These are phyloP conservation scores for Phaseolus coccineus DNA, from an alignment of 331 rosid genomes.

Conservation along the genomic window DNA sequence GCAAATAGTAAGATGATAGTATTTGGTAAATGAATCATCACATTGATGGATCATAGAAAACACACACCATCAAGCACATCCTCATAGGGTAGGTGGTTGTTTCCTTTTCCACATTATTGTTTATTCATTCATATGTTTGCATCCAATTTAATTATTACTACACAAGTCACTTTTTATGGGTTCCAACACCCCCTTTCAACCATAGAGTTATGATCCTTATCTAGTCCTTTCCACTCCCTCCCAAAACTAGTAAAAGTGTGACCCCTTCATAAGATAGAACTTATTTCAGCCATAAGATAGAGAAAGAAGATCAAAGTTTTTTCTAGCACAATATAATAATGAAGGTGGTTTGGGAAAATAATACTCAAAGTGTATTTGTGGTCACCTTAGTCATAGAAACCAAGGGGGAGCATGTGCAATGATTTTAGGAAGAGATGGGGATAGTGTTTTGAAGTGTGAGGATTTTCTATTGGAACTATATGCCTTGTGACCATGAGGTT, in stretches of 20 bases:
- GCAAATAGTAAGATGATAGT: slow-evolving; percentile 1
- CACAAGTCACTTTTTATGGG: slow-evolving; percentile 24
- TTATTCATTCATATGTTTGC: slow-evolving; percentile 22
- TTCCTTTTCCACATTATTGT: slow-evolving; percentile 32
- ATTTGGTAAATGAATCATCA: slow-evolving; percentile 15
- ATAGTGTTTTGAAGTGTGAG: slow-evolving; percentile 6
- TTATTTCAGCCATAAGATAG: slow-evolving; percentile 27
- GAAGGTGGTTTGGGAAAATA: slow-evolving; percentile 31
- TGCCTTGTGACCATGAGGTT: neutral
- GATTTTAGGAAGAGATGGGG: slow-evolving; percentile 3
- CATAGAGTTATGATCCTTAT: slow-evolving; percentile 35
- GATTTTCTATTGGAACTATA: neutral
- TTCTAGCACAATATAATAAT: neutral
- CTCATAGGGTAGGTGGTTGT: slow-evolving; percentile 15
- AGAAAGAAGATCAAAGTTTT: slow-evolving; percentile 8
- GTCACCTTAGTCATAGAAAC: slow-evolving; percentile 25
- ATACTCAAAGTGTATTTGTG: slow-evolving; percentile 2
- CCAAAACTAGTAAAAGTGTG: slow-evolving; percentile 10
- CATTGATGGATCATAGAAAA: slow-evolving; percentile 31
- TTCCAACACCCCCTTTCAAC: slow-evolving; percentile 31
- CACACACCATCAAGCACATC: slow-evolving; percentile 15
- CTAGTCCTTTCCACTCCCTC: slow-evolving; percentile 25
- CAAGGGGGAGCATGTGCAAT: slow-evolving; percentile 27
- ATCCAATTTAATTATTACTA: slow-evolving; percentile 40
- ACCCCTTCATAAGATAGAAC: slow-evolving; percentile 1